Conservation (phyloP, 371 early-diverging fungal species). For the Capniomyces stellatus region DNA sequence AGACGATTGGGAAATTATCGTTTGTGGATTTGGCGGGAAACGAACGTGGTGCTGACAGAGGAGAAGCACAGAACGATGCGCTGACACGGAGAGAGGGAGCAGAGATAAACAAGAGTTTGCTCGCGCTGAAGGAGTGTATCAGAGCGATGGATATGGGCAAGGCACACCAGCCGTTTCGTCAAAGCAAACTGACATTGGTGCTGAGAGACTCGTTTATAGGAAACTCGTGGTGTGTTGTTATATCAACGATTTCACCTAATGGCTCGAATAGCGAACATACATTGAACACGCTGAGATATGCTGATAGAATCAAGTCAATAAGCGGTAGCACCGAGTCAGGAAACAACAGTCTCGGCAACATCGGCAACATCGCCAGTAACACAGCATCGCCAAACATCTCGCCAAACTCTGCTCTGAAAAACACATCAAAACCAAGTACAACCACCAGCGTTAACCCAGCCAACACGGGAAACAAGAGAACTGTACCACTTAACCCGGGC, state of each 20-base stretch:
- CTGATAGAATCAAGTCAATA: conserved; percentile 79
- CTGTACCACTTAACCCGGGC: no score
- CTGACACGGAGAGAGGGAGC: conserved; percentile 95
- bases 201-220: conserved; percentile 97
- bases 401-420: neutral
- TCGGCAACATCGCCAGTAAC: neutral
- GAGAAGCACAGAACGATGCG: conserved; percentile 50
- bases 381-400: conserved; percentile 1
- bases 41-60: conserved; percentile 96
- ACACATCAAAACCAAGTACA: no score
- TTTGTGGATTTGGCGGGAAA: conserved; percentile 98
- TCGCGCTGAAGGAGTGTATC: conserved; percentile 96
- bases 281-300: conserved; percentile 95
- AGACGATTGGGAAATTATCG: conserved; percentile 58
- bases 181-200: conserved; percentile 93
- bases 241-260: conserved; percentile 91
- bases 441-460: no score
- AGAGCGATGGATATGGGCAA: conserved; percentile 87
- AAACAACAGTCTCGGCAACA: neutral
- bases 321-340: conserved; percentile 10
- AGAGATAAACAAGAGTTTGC: conserved; percentile 94
- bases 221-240: conserved; percentile 90
- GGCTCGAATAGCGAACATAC: conserved; percentile 89
- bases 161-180: conserved; percentile 89
- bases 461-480: no score